These are phyloP conservation scores for Chlamydomonas sphaeroides DNA, from an alignment of 139 green algal genomes.

Conservation along the genomic window DNA sequence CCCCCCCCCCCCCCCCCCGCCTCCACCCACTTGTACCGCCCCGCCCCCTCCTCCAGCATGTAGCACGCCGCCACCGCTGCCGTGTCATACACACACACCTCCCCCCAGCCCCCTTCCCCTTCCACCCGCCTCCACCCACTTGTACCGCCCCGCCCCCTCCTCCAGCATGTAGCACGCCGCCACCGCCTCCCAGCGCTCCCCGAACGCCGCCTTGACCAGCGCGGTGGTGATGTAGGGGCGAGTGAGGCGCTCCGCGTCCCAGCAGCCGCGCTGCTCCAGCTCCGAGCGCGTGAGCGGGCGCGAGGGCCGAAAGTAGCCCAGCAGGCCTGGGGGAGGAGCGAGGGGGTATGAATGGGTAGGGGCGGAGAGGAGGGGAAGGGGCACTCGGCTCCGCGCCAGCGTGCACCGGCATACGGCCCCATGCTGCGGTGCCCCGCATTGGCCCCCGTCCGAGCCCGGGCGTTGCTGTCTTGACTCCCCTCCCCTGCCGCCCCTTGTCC, in stretches of 20 bases:
- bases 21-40: conserved; percentile 28
- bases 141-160: conserved; percentile 31
- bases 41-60: conserved; percentile 56
- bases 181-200: conserved; percentile 60
- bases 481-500: background rate
- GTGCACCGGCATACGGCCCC: too few species aligned
- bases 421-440: too few species aligned
- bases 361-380: too few species aligned
- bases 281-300: conserved; percentile 79
- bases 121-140: background rate
- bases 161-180: conserved; percentile 71
- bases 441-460: too few species aligned
- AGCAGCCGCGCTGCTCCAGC: conserved; percentile 88
- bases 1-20: too few species aligned
- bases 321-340: conserved; percentile 49
- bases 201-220: conserved; percentile 64
- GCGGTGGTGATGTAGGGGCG: conserved; percentile 54
- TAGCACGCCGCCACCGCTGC: conserved; percentile 69
- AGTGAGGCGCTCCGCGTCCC: conserved; percentile 80
- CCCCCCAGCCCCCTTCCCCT: too few species aligned
- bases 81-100: too few species aligned
- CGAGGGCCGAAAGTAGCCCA: conserved; percentile 90
- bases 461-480: too few species aligned
- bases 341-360: background rate
- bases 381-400: too few species aligned